These are phyloP conservation scores for Fomitiporia mediterranea DNA, from an alignment of 1,284 basidiomycete species.

Conservation along the genomic window DNA sequence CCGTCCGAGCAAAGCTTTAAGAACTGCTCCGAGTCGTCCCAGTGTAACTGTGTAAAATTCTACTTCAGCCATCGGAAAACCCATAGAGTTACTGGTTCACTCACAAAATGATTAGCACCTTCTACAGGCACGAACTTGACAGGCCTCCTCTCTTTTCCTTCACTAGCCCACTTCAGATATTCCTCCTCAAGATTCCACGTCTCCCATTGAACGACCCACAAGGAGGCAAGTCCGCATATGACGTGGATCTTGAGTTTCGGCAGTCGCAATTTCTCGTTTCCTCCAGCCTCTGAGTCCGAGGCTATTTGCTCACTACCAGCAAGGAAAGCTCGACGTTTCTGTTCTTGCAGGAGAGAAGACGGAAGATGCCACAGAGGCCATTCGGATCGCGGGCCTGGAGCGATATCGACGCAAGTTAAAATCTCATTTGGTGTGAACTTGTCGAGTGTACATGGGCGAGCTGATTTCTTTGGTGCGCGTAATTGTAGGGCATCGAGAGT, in stretches of 20 bases:
- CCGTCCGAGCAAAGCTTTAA: conserved; percentile 7
- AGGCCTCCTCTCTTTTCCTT: conserved; percentile 15
- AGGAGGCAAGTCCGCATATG: conserved; percentile 10
- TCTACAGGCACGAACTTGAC: conserved; percentile 23
- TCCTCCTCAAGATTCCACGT: conserved; percentile 22
- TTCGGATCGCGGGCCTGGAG: conserved; percentile 13
- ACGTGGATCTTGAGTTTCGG: conserved; percentile 8
- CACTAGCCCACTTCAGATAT: conserved; percentile 9
- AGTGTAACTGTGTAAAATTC: conserved; percentile 7
- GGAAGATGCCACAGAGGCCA: conserved; percentile 3
- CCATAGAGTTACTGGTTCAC: conserved; percentile 1
- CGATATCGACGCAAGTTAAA: conserved; percentile 4
- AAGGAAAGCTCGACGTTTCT: conserved; percentile 4
- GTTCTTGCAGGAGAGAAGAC: neutral
- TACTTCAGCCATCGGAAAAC: neutral
- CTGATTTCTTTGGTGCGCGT: conserved; percentile 8
- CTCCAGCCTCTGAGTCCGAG: neutral
- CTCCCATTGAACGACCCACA: conserved; percentile 22
- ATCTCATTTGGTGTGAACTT: conserved; percentile 8
- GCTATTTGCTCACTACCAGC: neutral
- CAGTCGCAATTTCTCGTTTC: neutral
- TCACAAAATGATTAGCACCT: conserved; percentile 27
- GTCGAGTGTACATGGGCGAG: conserved; percentile 6
- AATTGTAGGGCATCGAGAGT: conserved; percentile 4
- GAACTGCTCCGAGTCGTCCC: conserved; percentile 15